Conservation (phyloP, 805 yeast species). For the Kuraishia hungarica region DNA sequence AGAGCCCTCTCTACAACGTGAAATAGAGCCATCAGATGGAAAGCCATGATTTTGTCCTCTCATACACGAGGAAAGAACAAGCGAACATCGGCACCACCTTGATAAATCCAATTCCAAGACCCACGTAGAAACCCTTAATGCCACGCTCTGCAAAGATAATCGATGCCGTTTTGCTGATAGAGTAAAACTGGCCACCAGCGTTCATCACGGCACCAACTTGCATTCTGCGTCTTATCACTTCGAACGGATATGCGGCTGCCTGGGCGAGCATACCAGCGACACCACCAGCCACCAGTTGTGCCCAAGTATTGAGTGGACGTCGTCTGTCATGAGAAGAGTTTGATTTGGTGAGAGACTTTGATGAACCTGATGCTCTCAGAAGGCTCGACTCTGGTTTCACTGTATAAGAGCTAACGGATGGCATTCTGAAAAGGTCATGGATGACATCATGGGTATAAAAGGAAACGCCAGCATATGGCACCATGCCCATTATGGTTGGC, state of each 20-base stretch:
- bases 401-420: slow-evolving; percentile 43
- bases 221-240: slow-evolving; percentile 88
- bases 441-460: slow-evolving; percentile 88
- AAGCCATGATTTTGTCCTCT: slow-evolving; percentile 52
- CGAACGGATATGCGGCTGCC: slow-evolving; percentile 95
- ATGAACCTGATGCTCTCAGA: slow-evolving; percentile 1
- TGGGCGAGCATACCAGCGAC: slow-evolving; percentile 93
- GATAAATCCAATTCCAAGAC: slow-evolving; percentile 89
- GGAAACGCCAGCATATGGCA: slow-evolving; percentile 97
- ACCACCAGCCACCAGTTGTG: slow-evolving; percentile 91
- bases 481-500: slow-evolving; percentile 91
- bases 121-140: slow-evolving; percentile 82
- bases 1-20: not conserved
- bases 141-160: slow-evolving; percentile 71
- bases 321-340: slow-evolving; percentile 34
- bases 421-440: slow-evolving; percentile 79
- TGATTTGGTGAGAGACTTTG: slow-evolving; percentile 11
- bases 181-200: slow-evolving; percentile 43
- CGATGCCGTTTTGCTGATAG: slow-evolving; percentile 45
- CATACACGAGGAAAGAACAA: slow-evolving; percentile 91
- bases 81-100: slow-evolving; percentile 97
- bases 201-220: slow-evolving; percentile 84
- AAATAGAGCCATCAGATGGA: not conserved
- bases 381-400: slow-evolving; percentile 16
- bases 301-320: slow-evolving; percentile 77